Percentiles rank a stretch among this genome's conserved stretches.
These are phyloP conservation scores for Penicillium brasilianum DNA, from an alignment of 2,329 filamentous ascomycete genomes.

Conservation along the genomic window DNA sequence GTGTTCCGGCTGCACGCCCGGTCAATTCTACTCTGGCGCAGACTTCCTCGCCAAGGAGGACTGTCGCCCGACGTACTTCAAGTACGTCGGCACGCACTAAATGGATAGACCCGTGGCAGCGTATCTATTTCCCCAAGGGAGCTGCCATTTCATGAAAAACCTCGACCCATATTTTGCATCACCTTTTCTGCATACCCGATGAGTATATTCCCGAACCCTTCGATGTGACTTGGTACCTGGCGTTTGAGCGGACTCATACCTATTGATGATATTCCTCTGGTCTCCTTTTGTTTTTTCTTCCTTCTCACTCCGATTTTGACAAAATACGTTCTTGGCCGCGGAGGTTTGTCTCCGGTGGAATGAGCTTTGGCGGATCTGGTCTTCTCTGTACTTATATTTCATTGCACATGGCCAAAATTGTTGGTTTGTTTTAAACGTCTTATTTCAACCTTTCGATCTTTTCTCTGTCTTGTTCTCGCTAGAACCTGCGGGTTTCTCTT, in stretches of 20 bases:
- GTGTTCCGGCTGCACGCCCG: slow-evolving; percentile 84
- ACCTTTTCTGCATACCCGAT: slow-evolving; percentile 30
- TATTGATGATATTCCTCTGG: slow-evolving; percentile 30
- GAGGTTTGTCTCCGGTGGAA: slow-evolving; percentile 15
- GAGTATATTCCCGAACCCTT: slow-evolving; percentile 29
- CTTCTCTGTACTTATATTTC: slow-evolving; percentile 39
- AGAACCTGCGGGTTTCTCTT: not conserved
- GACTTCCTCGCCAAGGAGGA: slow-evolving; percentile 86
- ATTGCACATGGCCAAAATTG: slow-evolving; percentile 26
- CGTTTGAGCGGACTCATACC: slow-evolving; percentile 36
- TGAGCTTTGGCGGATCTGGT: slow-evolving; percentile 24
- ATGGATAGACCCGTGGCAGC: slow-evolving; percentile 27
- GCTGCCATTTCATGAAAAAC: slow-evolving; percentile 27
- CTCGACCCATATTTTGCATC: slow-evolving; percentile 27
- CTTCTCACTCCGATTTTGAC: slow-evolving; percentile 12
- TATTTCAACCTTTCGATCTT: not conserved
- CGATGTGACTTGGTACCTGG: slow-evolving; percentile 31
- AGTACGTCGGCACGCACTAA: slow-evolving; percentile 82
- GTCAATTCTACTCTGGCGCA: slow-evolving; percentile 87
- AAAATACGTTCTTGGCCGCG: slow-evolving; percentile 28
- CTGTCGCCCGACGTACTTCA: slow-evolving; percentile 96
- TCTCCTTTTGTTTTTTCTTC: slow-evolving; percentile 16
- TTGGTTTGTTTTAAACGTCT: slow-evolving; percentile 10
- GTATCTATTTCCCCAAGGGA: slow-evolving; percentile 4
- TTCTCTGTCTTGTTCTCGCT: slow-evolving; percentile 7